Base-by-base conservation (phyloP, 441 rosid genomes). In the Pelargonium cotyledonis region DNA sequence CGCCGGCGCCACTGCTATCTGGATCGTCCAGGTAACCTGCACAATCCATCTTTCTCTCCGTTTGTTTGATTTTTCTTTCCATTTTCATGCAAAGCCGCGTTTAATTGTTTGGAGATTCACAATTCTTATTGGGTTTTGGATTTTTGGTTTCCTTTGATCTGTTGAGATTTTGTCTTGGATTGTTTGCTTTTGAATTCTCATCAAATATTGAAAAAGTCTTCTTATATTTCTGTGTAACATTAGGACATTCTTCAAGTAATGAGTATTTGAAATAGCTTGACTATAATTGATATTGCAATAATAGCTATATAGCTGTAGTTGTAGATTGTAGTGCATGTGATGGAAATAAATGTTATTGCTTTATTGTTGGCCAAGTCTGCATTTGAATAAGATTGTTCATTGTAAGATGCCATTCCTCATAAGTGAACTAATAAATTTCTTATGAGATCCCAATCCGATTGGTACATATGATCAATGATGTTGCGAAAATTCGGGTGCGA, bases 1-100 rank as follows among this genome's bases (percentile, higher is more conserved):
- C 53, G 98, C 95, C 75, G 75, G 73, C 55, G 69, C 91, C 67
- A 76, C 85, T 3, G 98, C 90, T 62, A 74, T 93, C 72, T 93
- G 80, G 80, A 43, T 93, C 71, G 62, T 87, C 68, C 97, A 93
- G 87, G 98, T 89, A 68, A 57, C 26, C 8, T 57, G 9, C 43
- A 40, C 10, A 40, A 8, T 40, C 43, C 43, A 40, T 40, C 60
- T 68, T 23, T 68, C 65, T 8, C 40, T 9, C 8, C 26, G 0
- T 46, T n/a, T 19, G 46, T 70, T 65, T 23, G 29, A 15, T 12
- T 16, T 8, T 58, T 29, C 8, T 15, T 8, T 35, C 11, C 47
- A 14, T 11, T 57, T 61, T 18, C 4, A 41, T 70, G 31, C 11
- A 6, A 35, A 35, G 7, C 40, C 6, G 40, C 6, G 40, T 35